These are phyloP conservation scores for Botrytis pseudocinerea DNA, from an alignment of 2,329 filamentous ascomycete genomes.

Conservation along the genomic window DNA sequence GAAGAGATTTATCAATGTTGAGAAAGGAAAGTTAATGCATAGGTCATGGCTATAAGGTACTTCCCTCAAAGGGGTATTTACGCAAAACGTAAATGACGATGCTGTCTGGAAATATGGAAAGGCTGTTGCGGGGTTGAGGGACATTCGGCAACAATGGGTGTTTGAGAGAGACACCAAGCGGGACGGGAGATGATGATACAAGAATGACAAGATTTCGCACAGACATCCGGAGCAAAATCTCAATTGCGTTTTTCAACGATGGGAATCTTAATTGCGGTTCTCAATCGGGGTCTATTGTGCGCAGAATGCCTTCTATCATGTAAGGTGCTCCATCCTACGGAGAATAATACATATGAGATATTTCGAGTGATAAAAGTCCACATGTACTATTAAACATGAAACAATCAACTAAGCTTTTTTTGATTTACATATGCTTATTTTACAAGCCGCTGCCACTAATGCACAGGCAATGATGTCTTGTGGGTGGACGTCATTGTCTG, in stretches of 20 bases:
- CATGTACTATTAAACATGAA: neutral
- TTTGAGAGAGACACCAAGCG: neutral
- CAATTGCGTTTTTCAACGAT: neutral
- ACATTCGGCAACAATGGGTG: neutral
- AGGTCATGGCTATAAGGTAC: neutral
- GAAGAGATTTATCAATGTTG: neutral
- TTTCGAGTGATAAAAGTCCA: neutral
- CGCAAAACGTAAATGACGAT: neutral
- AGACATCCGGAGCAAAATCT: neutral
- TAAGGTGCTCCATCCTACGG: neutral
- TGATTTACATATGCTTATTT: neutral
- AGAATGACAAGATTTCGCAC: neutral
- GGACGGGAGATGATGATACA: neutral
- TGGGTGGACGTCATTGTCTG: neutral
- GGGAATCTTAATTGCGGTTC: neutral
- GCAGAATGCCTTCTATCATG: neutral
- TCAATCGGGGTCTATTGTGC: neutral
- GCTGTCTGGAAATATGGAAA: neutral
- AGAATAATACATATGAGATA: neutral
- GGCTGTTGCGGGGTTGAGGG: neutral
- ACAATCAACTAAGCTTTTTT: neutral
- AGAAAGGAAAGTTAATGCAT: neutral
- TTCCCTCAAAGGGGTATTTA: neutral
- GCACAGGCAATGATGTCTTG: neutral
- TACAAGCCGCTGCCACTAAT: neutral